Evolutionary conservation across 192 early-diverging fungal genomes (phyloP).

Genomic region (Funneliformis mosseae): DNA sequence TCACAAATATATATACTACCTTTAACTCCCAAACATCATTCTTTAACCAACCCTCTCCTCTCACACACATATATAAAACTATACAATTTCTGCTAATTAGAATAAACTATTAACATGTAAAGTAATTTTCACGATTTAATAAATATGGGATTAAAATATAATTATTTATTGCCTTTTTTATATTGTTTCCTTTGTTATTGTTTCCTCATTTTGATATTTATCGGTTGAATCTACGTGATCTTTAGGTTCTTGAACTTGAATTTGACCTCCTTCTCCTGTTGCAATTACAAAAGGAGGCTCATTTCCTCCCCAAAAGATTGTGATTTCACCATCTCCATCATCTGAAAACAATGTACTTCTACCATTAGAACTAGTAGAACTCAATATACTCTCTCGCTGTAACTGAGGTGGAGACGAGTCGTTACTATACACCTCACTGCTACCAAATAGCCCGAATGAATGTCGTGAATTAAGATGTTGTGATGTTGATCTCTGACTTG

Average conservation of each 20-base stretch:
- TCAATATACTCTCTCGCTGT: conserved; percentile 24
- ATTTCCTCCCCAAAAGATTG: conserved; percentile 33
- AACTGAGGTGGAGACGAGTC: not conserved
- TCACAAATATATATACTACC: not conserved
- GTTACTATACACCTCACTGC: not conserved
- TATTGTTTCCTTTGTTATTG: not conserved
- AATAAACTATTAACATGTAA: not conserved
- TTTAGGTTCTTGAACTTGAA: not conserved
- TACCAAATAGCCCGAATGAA: conserved; percentile 29
- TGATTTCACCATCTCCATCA: conserved; percentile 33
- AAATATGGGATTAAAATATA: not conserved
- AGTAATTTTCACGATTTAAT: no score
- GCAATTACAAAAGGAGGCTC: not conserved
- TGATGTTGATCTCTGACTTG: not conserved
- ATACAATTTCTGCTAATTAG: not conserved
- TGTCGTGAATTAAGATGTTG: not conserved
- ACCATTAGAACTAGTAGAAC: conserved; percentile 12
- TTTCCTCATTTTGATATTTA: not conserved
- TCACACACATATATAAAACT: not conserved
- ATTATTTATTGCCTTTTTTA: not conserved
- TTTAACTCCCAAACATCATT: not conserved
- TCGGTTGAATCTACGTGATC: not conserved
- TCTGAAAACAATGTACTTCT: conserved; percentile 31
- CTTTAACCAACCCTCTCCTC: not conserved
- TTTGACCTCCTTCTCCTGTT: not conserved